Conservation (phyloP, 495 filamentous ascomycete genomes). For the Staphylotrichum longicolle region DNA sequence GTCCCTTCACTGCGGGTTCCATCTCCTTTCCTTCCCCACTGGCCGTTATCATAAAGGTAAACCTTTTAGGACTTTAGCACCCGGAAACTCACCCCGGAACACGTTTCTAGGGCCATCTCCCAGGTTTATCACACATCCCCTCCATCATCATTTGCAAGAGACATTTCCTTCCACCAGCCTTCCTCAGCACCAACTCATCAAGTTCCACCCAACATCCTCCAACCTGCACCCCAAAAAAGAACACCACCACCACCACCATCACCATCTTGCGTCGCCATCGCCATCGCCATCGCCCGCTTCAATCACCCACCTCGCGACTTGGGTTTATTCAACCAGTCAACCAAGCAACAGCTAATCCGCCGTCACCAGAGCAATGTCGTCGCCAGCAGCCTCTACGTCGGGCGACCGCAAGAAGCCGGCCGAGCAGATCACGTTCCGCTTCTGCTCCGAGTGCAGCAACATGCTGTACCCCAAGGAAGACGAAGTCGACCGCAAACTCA, state of each 20-base stretch:
- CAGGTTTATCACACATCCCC: neutral
- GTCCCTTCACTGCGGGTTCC: no score
- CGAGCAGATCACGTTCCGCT: constrained; percentile 89
- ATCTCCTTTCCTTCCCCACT: neutral
- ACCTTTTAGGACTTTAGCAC: neutral
- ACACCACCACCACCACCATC: neutral
- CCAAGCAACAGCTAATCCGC: neutral
- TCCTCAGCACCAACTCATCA: constrained; percentile 1
- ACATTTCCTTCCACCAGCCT: neutral
- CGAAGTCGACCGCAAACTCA: constrained; percentile 50
- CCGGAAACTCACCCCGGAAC: neutral
- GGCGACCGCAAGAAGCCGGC: constrained; percentile 50
- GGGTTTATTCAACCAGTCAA: no score
- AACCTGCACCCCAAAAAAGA: no score
- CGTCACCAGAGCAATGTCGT: constrained; percentile 49
- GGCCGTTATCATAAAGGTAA: neutral
- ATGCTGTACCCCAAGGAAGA: constrained; percentile 97
- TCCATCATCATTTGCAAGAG: neutral
- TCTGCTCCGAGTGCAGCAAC: constrained; percentile 98
- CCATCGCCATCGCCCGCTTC: neutral
- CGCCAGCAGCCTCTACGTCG: constrained; percentile 56
- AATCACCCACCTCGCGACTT: neutral
- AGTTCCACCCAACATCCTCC: no score
- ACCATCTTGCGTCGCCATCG: neutral
- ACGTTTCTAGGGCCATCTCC: neutral